Base-by-base conservation (phyloP, 257 asterid genomes). In the Solanum commersonii region DNA sequence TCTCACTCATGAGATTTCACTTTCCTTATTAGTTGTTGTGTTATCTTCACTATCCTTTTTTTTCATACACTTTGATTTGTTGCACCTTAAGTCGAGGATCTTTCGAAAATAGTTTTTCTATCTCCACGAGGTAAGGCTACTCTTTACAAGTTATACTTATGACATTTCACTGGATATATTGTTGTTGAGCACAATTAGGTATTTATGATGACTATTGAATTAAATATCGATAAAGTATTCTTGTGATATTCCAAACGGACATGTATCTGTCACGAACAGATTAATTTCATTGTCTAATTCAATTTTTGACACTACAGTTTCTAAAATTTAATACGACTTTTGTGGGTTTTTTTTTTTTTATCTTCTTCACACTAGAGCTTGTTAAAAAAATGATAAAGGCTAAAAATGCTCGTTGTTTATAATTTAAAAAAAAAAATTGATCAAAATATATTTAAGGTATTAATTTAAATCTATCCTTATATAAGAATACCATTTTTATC, bases 241-340 rank as follows among this genome's bases (percentile, higher is more conserved):
- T 49, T 5, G 1, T 5, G 9, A 16, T 18, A 29, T 46, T 81
- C 29, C 33, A 9, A 22, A 49, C 1, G 2, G 12, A 10, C 11
- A 49, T 81, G 0, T 18, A 29, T 49, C 44, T 29, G 0, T 49
- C 6, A 81, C 42, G 1, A 49, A 49, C 20, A 81, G 0, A n/a
- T 59, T 59, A 59, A 59, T 59, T 59, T 8, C 2, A 22, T 8
- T 59, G 67, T 59, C 1, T 59, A 13, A 59, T 59, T 59, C 2
- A 59, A 59, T 0, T 65, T 65, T 65, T 65, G 16, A n/a, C 72
- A 65, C 0, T 4, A 0, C 0, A 3, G 0, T 70, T 14, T 6
- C 0, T 70, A 0, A 70, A 68, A 70, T 29, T 70, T 70, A 70
- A 14, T 29, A 3, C 6, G 3, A 14, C 5, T 70, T 70, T 70